Evolutionary conservation across 2,329 filamentous ascomycete species (phyloP).

Genomic region (Lasiodiplodia theobromae): DNA sequence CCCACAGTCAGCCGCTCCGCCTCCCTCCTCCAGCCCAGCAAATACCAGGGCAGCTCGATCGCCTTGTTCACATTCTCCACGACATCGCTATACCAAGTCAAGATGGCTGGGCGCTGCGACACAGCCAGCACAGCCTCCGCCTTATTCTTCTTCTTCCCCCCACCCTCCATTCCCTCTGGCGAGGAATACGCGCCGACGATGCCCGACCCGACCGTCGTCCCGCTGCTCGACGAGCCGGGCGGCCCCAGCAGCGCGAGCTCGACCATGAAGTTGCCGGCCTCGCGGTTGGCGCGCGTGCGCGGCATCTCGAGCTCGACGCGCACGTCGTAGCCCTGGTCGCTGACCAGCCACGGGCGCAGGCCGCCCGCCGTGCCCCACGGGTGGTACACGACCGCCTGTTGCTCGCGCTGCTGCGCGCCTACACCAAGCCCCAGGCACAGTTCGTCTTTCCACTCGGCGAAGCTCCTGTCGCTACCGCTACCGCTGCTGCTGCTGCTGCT

Average conservation of each 20-base stretch:
- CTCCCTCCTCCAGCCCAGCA: slow-evolving; percentile 71
- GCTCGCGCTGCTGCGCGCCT: not conserved
- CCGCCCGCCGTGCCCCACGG: slow-evolving; percentile 55
- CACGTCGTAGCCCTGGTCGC: slow-evolving; percentile 85
- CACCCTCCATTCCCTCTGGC: not conserved
- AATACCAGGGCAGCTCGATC: slow-evolving; percentile 71
- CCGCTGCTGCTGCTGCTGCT: not conserved
- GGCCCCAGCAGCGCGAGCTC: slow-evolving; percentile 70
- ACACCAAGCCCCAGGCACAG: not conserved
- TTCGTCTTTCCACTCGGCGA: not conserved
- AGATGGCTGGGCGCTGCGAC: slow-evolving; percentile 68
- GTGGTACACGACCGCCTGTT: not conserved
- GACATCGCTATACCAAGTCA: slow-evolving; percentile 79
- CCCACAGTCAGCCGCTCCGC: slow-evolving; percentile 68
- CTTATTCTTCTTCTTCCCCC: not conserved
- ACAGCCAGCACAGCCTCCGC: slow-evolving; percentile 1
- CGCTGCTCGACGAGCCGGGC: slow-evolving; percentile 15
- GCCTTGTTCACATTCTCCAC: slow-evolving; percentile 68
- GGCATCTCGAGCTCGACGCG: slow-evolving; percentile 78
- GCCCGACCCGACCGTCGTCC: not conserved
- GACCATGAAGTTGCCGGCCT: slow-evolving; percentile 93
- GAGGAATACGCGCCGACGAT: not conserved
- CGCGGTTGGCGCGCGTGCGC: slow-evolving; percentile 76
- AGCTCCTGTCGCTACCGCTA: slow-evolving; percentile 7
- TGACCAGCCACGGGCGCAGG: slow-evolving; percentile 61